Evolutionary conservation across 768 basidiomycete genomes (phyloP).

Genomic region (Dendrothele bispora): DNA sequence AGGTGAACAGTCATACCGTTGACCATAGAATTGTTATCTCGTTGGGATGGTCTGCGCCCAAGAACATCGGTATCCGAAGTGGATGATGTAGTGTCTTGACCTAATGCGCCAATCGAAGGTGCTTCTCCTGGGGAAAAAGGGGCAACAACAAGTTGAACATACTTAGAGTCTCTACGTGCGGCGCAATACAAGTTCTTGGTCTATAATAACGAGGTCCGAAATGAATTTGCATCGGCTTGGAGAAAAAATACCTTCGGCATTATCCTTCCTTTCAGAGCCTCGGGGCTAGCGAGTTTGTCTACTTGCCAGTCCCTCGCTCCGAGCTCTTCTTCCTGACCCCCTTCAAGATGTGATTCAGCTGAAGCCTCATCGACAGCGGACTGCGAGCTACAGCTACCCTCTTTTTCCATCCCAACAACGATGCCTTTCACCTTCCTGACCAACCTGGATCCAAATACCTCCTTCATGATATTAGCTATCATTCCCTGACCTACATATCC

Average conservation of each 20-base stretch:
- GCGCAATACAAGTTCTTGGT: slow-evolving; percentile 71
- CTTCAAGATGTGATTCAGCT: neutral
- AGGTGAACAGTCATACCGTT: too few species aligned
- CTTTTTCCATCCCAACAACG: slow-evolving; percentile 31
- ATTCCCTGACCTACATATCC: slow-evolving; percentile 74
- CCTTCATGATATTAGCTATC: slow-evolving; percentile 72
- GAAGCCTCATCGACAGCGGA: slow-evolving; percentile 10
- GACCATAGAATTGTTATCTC: too few species aligned
- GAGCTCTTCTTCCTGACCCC: slow-evolving; percentile 1
- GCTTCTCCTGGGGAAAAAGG: neutral
- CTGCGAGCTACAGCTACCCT: slow-evolving; percentile 30
- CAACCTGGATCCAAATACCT: slow-evolving; percentile 43
- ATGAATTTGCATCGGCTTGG: slow-evolving; percentile 1
- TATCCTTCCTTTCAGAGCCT: slow-evolving; percentile 77
- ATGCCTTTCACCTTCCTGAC: too few species aligned
- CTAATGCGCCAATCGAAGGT: neutral
- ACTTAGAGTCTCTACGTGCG: slow-evolving; percentile 13
- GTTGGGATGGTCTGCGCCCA: too few species aligned
- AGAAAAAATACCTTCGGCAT: slow-evolving; percentile 68
- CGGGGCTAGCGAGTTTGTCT: slow-evolving; percentile 77
- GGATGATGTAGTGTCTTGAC: slow-evolving; percentile 17
- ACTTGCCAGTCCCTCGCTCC: slow-evolving; percentile 21
- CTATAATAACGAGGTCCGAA: slow-evolving; percentile 30
- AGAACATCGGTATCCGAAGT: slow-evolving; percentile 43
- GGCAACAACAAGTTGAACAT: neutral